Conservation (phyloP, 2,329 filamentous ascomycete species). For the Clarireedia hainanense region DNA sequence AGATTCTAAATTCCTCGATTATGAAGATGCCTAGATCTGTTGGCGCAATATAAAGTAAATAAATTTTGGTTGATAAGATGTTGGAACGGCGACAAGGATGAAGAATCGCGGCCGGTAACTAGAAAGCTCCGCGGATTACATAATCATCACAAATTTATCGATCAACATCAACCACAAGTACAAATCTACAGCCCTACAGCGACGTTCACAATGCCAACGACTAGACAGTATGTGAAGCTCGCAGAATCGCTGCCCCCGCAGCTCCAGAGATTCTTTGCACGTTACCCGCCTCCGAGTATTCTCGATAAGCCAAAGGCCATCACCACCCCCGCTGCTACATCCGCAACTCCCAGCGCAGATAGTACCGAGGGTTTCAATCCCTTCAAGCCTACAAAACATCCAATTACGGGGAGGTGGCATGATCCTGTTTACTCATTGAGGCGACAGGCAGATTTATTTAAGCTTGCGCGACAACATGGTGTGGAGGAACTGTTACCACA, state of each 20-base stretch:
- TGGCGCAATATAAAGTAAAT: slow-evolving; percentile 1
- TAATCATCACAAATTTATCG: not conserved
- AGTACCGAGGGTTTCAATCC: slow-evolving; percentile 45
- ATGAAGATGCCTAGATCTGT: not conserved
- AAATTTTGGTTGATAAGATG: not conserved
- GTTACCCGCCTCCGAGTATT: slow-evolving; percentile 69
- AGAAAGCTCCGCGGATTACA: not conserved
- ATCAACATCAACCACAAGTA: slow-evolving; percentile 7
- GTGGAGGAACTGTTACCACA: slow-evolving; percentile 75
- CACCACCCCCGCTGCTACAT: slow-evolving; percentile 11
- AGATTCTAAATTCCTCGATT: not conserved
- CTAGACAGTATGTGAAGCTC: slow-evolving; percentile 37
- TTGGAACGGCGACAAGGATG: slow-evolving; percentile 3
- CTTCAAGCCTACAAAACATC: slow-evolving; percentile 73
- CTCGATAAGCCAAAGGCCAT: slow-evolving; percentile 33
- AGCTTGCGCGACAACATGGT: slow-evolving; percentile 70
- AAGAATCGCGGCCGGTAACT: slow-evolving; percentile 5
- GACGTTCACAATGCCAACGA: slow-evolving; percentile 14
- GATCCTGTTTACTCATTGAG: slow-evolving; percentile 76
- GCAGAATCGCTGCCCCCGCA: slow-evolving; percentile 68
- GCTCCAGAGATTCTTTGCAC: slow-evolving; percentile 79
- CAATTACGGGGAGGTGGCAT: slow-evolving; percentile 73
- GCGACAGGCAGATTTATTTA: slow-evolving; percentile 83
- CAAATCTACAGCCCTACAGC: slow-evolving; percentile 3
- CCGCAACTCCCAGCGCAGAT: slow-evolving; percentile 33